These are phyloP conservation scores for Triangularia verruculosa DNA, from an alignment of 2,329 filamentous ascomycete genomes.

Conservation along the genomic window DNA sequence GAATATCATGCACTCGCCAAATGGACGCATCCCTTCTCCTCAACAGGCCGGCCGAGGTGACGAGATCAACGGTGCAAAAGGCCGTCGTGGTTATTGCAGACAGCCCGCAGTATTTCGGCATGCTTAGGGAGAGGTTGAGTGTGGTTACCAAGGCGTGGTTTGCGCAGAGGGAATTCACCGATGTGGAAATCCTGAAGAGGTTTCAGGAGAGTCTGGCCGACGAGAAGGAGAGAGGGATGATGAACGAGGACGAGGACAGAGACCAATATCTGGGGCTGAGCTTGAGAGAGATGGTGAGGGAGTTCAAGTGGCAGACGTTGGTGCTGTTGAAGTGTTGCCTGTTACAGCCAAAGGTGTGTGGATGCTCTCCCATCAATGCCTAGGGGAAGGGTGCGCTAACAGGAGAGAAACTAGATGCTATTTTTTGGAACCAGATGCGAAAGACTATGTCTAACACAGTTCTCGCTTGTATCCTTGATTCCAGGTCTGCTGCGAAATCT, in stretches of 20 bases:
- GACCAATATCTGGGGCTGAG: constrained; percentile 89
- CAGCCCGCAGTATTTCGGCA: constrained; percentile 83
- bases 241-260: constrained; percentile 66
- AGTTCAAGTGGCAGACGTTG: constrained; percentile 92
- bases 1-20: constrained; percentile 92
- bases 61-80: constrained; percentile 96
- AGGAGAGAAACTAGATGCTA: constrained; percentile 66
- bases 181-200: constrained; percentile 82
- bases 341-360: constrained; percentile 83
- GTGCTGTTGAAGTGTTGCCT: constrained; percentile 92
- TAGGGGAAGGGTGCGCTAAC: neutral
- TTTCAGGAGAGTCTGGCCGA: constrained; percentile 86
- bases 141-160: constrained; percentile 97
- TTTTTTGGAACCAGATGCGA: constrained; percentile 98
- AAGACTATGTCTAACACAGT: constrained; percentile 95
- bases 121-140: constrained; percentile 82
- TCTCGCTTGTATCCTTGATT: constrained; percentile 91
- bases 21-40: constrained; percentile 76
- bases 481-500: constrained; percentile 86
- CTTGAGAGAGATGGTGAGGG: constrained; percentile 84
- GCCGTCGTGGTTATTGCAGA: constrained; percentile 94
- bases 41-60: constrained; percentile 81
- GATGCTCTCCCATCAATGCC: neutral
- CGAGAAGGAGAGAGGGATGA: constrained; percentile 55
- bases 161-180: constrained; percentile 86